Base-by-base conservation (phyloP, 805 yeast species). In the Teunomyces gatunensis region DNA sequence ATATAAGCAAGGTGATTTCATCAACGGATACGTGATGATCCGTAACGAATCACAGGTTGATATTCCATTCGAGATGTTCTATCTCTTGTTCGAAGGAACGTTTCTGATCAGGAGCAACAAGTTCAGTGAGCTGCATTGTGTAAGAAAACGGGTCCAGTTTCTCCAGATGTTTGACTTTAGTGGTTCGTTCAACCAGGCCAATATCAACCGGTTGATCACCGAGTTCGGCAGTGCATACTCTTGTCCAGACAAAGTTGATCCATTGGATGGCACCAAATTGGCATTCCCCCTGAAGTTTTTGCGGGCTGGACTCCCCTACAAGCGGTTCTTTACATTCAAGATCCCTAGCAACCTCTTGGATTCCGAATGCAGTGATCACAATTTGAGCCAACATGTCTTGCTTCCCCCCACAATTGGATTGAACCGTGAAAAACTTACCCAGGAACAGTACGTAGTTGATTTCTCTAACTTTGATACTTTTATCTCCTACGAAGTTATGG, bases 1-100 rank as follows among this genome's bases (percentile, higher is more conserved):
- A 59, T 85, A 78, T 57, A 79, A 79, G 15, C 83, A 84, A 10
- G 89, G 89, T n/a, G 90, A 85, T 57, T 71, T 72, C 17, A 69
- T 85, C 11, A 75, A 79, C 56, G 92, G 92, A 0, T 80, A 75
- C 54, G 64, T 77, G 6, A 53, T 61, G 0, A 66, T 80, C 17
- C 64, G 68, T 44, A 81, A 81, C 54, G 64, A 54, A 5, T 61
- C 78, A 1, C 45, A 58, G 1, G 52, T 63, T 13, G 65, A 72
- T 0, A 68, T 84, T 17, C 77, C 78, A 2, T 85, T 84, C 57
- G 85, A 84, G 54, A 80, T 81, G 82, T 78, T 84, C 57, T 71
- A 79, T 46, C 77, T 81, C 6, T 68, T 82, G 1, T 66, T 83
- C 28, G 87, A 82, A 56, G 87, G 86, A 1, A 63, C 60, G 13